Conservation (phyloP, 371 early-diverging fungal genomes). For the Mucor velutinosus region DNA sequence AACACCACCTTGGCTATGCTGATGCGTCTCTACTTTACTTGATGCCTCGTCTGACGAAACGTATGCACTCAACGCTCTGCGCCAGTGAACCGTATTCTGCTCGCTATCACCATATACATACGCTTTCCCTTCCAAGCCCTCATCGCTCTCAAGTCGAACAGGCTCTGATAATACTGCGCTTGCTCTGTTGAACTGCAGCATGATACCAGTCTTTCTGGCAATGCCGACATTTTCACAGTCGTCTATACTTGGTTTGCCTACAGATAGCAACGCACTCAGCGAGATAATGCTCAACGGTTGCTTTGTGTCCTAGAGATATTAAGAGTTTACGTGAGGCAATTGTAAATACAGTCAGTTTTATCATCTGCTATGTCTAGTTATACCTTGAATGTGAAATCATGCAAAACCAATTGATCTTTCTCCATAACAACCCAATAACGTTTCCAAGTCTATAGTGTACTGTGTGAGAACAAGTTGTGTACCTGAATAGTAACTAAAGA, state of each 20-base stretch:
- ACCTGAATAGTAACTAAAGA: not conserved
- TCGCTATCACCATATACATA: constrained; percentile 24
- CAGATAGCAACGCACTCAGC: constrained; percentile 7
- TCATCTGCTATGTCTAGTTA: too few species aligned
- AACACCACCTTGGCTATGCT: constrained; percentile 1
- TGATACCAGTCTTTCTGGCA: constrained; percentile 23
- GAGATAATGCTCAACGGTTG: constrained; percentile 17
- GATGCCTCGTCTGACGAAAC: not conserved
- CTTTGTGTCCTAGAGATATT: constrained; percentile 10
- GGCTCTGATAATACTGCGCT: constrained; percentile 12
- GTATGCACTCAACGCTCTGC: constrained; percentile 18
- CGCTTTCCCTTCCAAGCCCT: constrained; percentile 20
- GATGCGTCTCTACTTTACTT: not conserved
- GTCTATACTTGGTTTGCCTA: constrained; percentile 22
- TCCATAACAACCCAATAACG: constrained; percentile 24
- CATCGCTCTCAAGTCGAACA: constrained; percentile 15
- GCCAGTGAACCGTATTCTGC: constrained; percentile 20
- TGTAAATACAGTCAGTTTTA: not conserved
- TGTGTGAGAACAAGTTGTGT: too few species aligned
- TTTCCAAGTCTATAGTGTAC: constrained; percentile 21
- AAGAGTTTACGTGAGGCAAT: not conserved
- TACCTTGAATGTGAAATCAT: constrained; percentile 30
- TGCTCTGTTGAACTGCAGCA: constrained; percentile 19
- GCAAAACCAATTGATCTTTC: constrained; percentile 12
- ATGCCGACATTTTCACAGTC: constrained; percentile 30